Evolutionary conservation across 1,284 basidiomycete genomes (phyloP), one percentile per base, ranked within the genome.

Genomic region (Ceratobasidium sp.): DNA sequence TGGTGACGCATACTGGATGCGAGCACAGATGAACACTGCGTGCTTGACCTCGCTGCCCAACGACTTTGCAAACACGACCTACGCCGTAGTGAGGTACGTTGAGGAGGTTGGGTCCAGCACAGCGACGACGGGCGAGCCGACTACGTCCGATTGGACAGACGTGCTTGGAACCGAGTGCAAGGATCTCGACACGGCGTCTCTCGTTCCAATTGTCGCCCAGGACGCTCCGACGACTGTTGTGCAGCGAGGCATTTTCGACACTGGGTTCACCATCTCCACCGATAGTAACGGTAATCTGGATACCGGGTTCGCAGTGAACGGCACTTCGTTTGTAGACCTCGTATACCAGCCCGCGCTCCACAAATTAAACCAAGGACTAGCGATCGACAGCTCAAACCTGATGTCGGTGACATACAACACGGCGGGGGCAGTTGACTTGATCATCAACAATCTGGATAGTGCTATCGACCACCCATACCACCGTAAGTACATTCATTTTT

Each of bases 1-100:
- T 76, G 78, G 78, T 70, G 78, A 70, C 41, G 52, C 79, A 71
- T 82, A 80, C 77, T 81, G 83, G 82, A 79, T 85, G 77, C 79
- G 85, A 12, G 80, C 82, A 1, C 76, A 74, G 53, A 75, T 85
- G 45, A 80, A 83, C 61, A 75, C 77, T 30, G 77, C 77, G 1
- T 77, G 78, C 72, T 80, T 79, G 67, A 79, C 80, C 6, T 78
- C 81, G 77, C 76, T 79, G 77, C 55, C 79, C 80, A 60, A 81
- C 80, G 75, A 79, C 79, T 53, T 64, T 41, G 21, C 60, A 26
- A 26, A 59, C 32, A 61, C 53, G 43, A 50, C 60, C 23, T 57
- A 71, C 30, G 82, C 80, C 0, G 76, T 83, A 30, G 59, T 83
- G 12, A 76, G 78, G 69, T 83, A 79, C 50, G 75, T 60, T 16